Base-by-base conservation (phyloP, 495 filamentous ascomycete genomes). In the Aspergillus conjunctus region DNA sequence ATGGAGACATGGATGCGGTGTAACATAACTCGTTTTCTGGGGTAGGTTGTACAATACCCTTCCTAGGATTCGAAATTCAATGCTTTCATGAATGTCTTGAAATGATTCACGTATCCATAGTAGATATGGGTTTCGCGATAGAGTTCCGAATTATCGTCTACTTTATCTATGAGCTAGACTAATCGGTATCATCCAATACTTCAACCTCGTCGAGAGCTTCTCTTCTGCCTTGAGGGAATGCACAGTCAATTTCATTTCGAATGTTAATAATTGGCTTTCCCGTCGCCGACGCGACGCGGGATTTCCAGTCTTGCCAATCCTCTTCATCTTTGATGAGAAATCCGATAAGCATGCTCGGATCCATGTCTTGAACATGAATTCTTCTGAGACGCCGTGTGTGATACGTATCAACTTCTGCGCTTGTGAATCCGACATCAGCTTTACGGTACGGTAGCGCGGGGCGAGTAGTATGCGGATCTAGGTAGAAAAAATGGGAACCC, bases 261-360 rank as follows among this genome's bases (percentile, higher is more conserved):
- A 98, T 85, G 68, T 92, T 88, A 54, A 98, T 86, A 41, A 98
- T 89, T 15, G 86, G 82, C 69, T 96, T 97, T 26, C 92, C 91
- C 8, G 87, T 80, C 10, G 87, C 83, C 41, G 87, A 79, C 59
- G 81, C 79, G 9, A 97, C 81, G 15, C 82, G 82, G 51, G 77
- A 73, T 64, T 90, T 86, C 92, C 92, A 98, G 61, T 85, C 81
- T 32, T 78, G 75, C 90, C 95, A 99, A 59, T 98, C 95, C 22
- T 85, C 81, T 62, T 91, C 87, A 63, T 91, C 81, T 32, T 80
- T 81, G 59, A 99, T 92, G 6, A 99, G 77, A 66, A 99, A 98
- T n/a, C 89, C 95, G 56, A 99, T 90, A 31, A 99, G 78, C 95
- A 99, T 99, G 72, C 93, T 97, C 8, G 95, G 95, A 67, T 99